A percentile compares a stretch with the other conserved stretches of the same genome.
These are phyloP conservation scores for Apostasia ramifera DNA, from an alignment of 106 monocot genomes.

Conservation along the genomic window DNA sequence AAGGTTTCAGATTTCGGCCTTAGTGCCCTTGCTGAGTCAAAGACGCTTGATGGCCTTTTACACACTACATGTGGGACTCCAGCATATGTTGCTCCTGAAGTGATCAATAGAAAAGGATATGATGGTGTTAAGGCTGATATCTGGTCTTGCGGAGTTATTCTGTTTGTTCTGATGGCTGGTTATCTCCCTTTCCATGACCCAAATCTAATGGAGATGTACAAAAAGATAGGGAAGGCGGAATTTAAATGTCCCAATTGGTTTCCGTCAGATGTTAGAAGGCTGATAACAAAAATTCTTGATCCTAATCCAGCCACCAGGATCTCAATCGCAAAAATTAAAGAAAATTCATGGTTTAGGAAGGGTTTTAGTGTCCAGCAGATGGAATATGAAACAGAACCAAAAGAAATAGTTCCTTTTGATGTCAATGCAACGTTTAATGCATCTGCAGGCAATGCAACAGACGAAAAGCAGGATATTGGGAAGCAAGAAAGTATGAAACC, in stretches of 20 bases:
- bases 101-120: slow-evolving; percentile 33
- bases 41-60: slow-evolving; percentile 27
- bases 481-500: slow-evolving; percentile 9
- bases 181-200: slow-evolving; percentile 41
- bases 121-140: slow-evolving; percentile 47
- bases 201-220: slow-evolving; percentile 42
- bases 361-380: slow-evolving; percentile 16
- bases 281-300: slow-evolving; percentile 28
- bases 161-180: slow-evolving; percentile 19
- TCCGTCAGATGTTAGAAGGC: slow-evolving; percentile 23
- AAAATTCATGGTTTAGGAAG: slow-evolving; percentile 31
- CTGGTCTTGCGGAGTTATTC: slow-evolving; percentile 31
- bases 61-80: slow-evolving; percentile 52
- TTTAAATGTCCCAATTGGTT: slow-evolving; percentile 40
- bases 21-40: slow-evolving; percentile 25
- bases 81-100: slow-evolving; percentile 51
- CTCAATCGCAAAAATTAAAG: slow-evolving; percentile 27
- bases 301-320: slow-evolving; percentile 38
- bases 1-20: slow-evolving; percentile 54
- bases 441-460: background rate
- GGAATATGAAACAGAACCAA: slow-evolving; percentile 2
- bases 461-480: background rate
- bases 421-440: slow-evolving; percentile 12
- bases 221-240: slow-evolving; percentile 33
- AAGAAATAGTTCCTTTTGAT: slow-evolving; percentile 11